Evolutionary conservation across 257 asterid genomes (phyloP), one percentile per base, ranked within the genome.

Genomic region (Penstemon eatonii): DNA sequence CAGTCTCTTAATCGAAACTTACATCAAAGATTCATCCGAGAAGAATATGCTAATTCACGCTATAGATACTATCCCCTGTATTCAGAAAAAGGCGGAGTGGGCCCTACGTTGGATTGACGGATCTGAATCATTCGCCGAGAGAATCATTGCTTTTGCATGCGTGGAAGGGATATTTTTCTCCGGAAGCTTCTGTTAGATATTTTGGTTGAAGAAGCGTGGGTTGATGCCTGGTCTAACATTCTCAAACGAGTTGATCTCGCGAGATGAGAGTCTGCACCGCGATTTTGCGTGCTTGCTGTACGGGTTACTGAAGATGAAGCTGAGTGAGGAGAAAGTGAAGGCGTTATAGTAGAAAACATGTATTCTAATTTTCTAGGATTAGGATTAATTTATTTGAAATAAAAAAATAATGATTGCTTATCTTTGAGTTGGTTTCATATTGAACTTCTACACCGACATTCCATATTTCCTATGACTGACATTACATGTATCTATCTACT

Each of bases 31-130:
- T 36, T 74, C 94, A 0, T 81, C 65, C 5, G 95, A 92, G 80
- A 92, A 90, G 82, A 69, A 3, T 13, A 41, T 52, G 13, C 82
- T 92, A 3, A 88, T 92, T 78, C 90, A 73, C 12, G 98, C 98
- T 0, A 79, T 90, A 4, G 98, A 92, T 2, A 92, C 96, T 3
- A 37, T 92, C 5, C 97, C 97, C 8, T 89, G 96, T 50, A 92
- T 93, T 6, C 82, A 83, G 68, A 84, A 73, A 80, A 93, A 93
- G 78, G 97, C 99, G 0, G 81, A 81, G 3, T 93, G 97, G 97
- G 99, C 97, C 18, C 78, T 91, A 2, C 82, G 85, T 5, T 94
- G 99, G 99, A 94, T 94, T 61, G 96, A 94, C 11, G 97, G 96
- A 0, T 78, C 86, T 0, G 97, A 91, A 33, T 65, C 91, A 3